These are phyloP conservation scores for Mentha longifolia DNA, from an alignment of 257 asterid species.

Conservation along the genomic window DNA sequence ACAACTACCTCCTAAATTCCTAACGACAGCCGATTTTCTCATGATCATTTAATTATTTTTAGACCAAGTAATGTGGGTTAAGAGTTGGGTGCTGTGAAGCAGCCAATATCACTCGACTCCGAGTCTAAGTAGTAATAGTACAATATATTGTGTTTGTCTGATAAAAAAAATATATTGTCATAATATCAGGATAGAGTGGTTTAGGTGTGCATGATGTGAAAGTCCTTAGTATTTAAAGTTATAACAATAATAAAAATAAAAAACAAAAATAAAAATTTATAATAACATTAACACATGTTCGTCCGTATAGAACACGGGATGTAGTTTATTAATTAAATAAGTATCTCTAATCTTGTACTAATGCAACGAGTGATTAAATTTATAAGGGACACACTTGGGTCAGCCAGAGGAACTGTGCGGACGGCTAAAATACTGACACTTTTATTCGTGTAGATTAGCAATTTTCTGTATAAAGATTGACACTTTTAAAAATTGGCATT, in stretches of 20 bases:
- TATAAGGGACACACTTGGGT: too few relatives aligned
- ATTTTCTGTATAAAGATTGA: too few relatives aligned
- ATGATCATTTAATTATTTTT: neutral
- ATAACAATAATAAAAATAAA: too few relatives aligned
- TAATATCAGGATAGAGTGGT: conserved; percentile 27
- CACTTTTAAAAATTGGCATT: too few relatives aligned
- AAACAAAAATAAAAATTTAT: too few relatives aligned
- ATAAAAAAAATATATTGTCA: too few relatives aligned
- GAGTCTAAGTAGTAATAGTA: conserved; percentile 5
- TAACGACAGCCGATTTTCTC: neutral
- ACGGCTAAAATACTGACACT: too few relatives aligned
- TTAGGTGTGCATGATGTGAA: neutral
- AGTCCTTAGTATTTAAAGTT: neutral
- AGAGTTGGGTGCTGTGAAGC: conserved; percentile 2
- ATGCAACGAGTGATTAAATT: neutral
- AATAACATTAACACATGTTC: neutral
- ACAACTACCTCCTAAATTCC: too few relatives aligned
- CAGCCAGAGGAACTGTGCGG: too few relatives aligned
- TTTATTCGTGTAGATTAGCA: too few relatives aligned
- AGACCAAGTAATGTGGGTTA: neutral
- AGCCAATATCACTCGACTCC: neutral
- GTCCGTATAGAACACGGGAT: conserved; percentile 22
- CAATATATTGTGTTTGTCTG: too few relatives aligned
- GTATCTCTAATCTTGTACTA: neutral
- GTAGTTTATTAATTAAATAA: neutral